Evolutionary conservation across 768 basidiomycete genomes (phyloP).

Genomic region (Russula sp.): DNA sequence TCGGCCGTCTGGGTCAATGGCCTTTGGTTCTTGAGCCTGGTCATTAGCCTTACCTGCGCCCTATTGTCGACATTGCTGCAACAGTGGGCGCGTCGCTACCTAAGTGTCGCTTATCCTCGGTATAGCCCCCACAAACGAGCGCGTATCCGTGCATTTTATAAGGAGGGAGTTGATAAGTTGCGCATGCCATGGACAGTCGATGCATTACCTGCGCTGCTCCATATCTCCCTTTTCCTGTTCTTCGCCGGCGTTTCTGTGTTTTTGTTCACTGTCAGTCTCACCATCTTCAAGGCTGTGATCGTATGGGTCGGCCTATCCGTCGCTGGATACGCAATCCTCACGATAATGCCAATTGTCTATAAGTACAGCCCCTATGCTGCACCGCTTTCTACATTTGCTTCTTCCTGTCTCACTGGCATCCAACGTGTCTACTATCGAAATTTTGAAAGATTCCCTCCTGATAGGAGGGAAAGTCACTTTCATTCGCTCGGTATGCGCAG

Average conservation of each 20-base stretch:
- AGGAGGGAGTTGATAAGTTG: conserved; percentile 35
- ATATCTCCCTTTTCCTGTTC: conserved; percentile 45
- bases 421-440: neutral
- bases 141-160: conserved; percentile 33
- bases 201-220: conserved; percentile 40
- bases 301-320: conserved; percentile 9
- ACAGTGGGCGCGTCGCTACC: conserved; percentile 41
- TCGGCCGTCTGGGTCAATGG: conserved; percentile 34
- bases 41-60: conserved; percentile 37
- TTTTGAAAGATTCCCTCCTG: neutral
- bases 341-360: conserved; percentile 8
- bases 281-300: conserved; percentile 10
- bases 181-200: conserved; percentile 36
- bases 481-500: neutral
- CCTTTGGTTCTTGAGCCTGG: conserved; percentile 35
- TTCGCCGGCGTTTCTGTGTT: conserved; percentile 43
- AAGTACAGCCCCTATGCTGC: conserved; percentile 6
- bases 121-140: conserved; percentile 30
- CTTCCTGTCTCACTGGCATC: neutral
- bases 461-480: neutral
- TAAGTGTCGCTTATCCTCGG: conserved; percentile 26
- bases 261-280: conserved; percentile 28
- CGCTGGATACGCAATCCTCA: conserved; percentile 13
- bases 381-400: neutral
- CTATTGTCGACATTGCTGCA: conserved; percentile 42